Evolutionary conservation across 192 early-diverging fungal genomes (phyloP).

Genomic region (Podila horticola): DNA sequence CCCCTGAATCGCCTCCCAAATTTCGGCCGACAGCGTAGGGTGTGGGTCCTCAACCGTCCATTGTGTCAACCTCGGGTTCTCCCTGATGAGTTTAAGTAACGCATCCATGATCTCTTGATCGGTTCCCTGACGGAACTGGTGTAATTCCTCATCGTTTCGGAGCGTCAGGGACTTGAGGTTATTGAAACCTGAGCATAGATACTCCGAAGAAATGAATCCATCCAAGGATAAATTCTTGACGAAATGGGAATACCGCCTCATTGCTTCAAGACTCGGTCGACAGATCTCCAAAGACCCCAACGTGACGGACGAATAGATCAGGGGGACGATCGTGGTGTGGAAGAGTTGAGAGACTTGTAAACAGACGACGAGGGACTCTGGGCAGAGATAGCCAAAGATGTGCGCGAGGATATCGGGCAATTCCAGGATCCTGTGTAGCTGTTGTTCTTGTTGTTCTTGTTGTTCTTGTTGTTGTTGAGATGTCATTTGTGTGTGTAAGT

Average conservation of each 20-base stretch:
- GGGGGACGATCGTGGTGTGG: neutral
- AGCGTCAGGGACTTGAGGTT: conserved; percentile 12
- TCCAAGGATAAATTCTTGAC: conserved; percentile 1
- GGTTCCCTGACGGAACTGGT: neutral
- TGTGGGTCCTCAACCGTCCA: conserved; percentile 8
- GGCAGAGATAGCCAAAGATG: neutral
- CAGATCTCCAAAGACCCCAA: neutral
- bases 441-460: too few species aligned
- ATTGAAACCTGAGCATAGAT: conserved; percentile 1
- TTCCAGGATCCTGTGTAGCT: neutral
- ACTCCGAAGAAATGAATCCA: conserved; percentile 10
- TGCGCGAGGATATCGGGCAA: neutral
- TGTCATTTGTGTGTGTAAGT: too few species aligned
- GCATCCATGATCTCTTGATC: conserved; percentile 9
- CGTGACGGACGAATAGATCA: conserved; percentile 6
- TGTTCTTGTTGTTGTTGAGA: too few species aligned
- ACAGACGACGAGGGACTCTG: conserved; percentile 4
- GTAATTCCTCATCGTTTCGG: neutral
- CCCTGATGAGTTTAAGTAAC: conserved; percentile 4
- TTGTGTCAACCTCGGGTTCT: conserved; percentile 6
- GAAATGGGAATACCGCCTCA: neutral
- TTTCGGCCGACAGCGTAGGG: conserved; percentile 1
- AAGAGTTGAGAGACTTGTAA: conserved; percentile 6
- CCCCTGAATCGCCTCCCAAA: conserved; percentile 7
- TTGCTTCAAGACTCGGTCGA: conserved; percentile 9